Percentiles rank a stretch among this genome's conserved stretches.
These are phyloP conservation scores for Fusarium secorum DNA, from an alignment of 2,329 filamentous ascomycete genomes.

Conservation along the genomic window DNA sequence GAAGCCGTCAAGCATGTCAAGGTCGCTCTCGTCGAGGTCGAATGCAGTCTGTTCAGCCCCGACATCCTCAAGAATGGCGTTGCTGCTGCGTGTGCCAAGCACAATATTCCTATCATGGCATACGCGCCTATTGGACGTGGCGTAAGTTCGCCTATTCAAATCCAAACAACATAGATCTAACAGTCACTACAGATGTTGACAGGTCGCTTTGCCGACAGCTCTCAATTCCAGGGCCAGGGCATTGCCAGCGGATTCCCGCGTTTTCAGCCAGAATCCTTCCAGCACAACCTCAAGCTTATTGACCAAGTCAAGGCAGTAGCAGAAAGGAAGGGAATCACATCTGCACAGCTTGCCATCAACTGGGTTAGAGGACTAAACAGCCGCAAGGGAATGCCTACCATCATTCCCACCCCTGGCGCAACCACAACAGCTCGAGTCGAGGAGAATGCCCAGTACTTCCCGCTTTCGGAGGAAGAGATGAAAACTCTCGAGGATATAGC, in stretches of 20 bases:
- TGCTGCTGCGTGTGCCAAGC: slow-evolving; percentile 64
- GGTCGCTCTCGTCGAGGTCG: slow-evolving; percentile 61
- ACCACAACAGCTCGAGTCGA: slow-evolving; percentile 62
- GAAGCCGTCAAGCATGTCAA: slow-evolving; percentile 55
- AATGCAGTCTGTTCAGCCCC: slow-evolving; percentile 59
- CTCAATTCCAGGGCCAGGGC: slow-evolving; percentile 37
- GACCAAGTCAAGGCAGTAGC: slow-evolving; percentile 65
- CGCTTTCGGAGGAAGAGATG: slow-evolving; percentile 60
- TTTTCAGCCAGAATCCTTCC: slow-evolving; percentile 69
- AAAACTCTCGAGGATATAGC: slow-evolving; percentile 58
- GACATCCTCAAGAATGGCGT: slow-evolving; percentile 61
- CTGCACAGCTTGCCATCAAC: slow-evolving; percentile 71
- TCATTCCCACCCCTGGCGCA: slow-evolving; percentile 74
- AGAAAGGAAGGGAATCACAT: slow-evolving; percentile 64
- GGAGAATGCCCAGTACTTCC: slow-evolving; percentile 65
- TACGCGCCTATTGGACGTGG: slow-evolving; percentile 75
- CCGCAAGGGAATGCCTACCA: slow-evolving; percentile 60
- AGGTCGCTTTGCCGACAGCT: slow-evolving; percentile 38
- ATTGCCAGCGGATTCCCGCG: slow-evolving; percentile 55
- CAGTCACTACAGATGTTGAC: slow-evolving; percentile 40
- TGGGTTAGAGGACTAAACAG: slow-evolving; percentile 65
- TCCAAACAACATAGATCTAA: slow-evolving; percentile 11
- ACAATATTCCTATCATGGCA: slow-evolving; percentile 73
- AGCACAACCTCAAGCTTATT: slow-evolving; percentile 70
- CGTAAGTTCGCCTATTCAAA: slow-evolving; percentile 41